Conservation (phyloP, 495 filamentous ascomycete species). For the Usnea hakonensis region DNA sequence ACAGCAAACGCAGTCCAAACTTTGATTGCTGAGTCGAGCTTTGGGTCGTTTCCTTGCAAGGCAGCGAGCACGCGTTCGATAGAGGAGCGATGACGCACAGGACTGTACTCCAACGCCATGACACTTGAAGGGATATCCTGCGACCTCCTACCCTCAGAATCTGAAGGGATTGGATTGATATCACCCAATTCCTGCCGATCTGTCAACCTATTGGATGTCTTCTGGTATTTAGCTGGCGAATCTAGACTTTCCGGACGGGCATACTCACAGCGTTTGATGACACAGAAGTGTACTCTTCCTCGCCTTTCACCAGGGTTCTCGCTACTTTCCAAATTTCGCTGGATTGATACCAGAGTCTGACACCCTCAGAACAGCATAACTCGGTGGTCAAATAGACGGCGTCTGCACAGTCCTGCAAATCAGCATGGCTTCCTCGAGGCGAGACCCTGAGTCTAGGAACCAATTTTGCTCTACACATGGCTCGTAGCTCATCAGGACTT, state of each 20-base stretch:
- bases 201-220: constrained; percentile 10
- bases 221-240: constrained; percentile 8
- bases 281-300: constrained; percentile 29
- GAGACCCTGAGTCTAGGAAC: neutral
- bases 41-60: constrained; percentile 41
- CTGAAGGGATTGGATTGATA: neutral
- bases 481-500: neutral
- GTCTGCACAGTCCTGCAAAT: neutral
- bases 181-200: neutral
- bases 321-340: constrained; percentile 43
- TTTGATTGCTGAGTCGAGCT: constrained; percentile 57
- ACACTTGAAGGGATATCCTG: neutral
- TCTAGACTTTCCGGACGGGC: constrained; percentile 4
- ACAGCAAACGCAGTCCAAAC: constrained; percentile 55
- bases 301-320: constrained; percentile 28
- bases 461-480: neutral
- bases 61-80: constrained; percentile 50
- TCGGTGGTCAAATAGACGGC: constrained; percentile 48
- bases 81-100: constrained; percentile 50
- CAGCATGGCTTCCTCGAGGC: neutral
- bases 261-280: neutral
- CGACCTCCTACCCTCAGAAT: neutral
- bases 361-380: constrained; percentile 48
- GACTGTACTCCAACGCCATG: constrained; percentile 46
- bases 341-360: constrained; percentile 38